Percentiles rank a stretch among this genome's conserved stretches.
phyloP scores from a whole-genome alignment of 768 basidiomycete genomes.

The Chiua virens region DNA sequence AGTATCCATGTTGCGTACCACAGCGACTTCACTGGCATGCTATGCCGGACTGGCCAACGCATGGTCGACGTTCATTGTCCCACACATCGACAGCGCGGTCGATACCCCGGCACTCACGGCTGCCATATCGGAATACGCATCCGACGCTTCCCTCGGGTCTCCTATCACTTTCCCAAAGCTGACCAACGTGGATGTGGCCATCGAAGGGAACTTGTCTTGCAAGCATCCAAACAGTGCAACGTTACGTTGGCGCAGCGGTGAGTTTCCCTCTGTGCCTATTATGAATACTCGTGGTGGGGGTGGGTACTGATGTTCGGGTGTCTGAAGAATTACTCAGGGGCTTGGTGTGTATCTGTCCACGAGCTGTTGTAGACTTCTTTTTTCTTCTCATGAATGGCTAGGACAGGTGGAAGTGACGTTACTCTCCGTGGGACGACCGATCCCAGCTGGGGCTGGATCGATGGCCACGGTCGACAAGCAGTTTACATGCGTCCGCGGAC shows the following conservation, averaged over 20 bases:
- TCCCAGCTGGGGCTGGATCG: conserved; percentile 64
- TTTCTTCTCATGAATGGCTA: conserved; percentile 18
- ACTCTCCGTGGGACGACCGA: conserved; percentile 56
- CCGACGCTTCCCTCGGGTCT: conserved; percentile 52
- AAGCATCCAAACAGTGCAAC: conserved; percentile 52
- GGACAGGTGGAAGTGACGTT: conserved; percentile 59
- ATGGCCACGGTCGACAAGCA: conserved; percentile 57
- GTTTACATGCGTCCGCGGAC: background rate
- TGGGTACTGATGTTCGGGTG: conserved; percentile 1
- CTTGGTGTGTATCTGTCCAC: background rate
- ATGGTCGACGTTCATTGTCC: conserved; percentile 53
- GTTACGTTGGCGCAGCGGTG: conserved; percentile 45
- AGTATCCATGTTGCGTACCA: background rate
- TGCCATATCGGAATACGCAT: conserved; percentile 39
- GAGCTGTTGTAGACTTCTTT: background rate
- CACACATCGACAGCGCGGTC: conserved; percentile 47
- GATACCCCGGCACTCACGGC: conserved; percentile 51
- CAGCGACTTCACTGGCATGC: background rate
- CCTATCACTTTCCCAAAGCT: conserved; percentile 55
- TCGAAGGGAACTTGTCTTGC: conserved; percentile 60
- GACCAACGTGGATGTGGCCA: conserved; percentile 54
- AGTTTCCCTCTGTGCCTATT: conserved; percentile 9
- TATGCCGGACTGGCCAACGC: conserved; percentile 32
- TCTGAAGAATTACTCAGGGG: conserved; percentile 42
- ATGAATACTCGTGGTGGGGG: background rate